These are phyloP conservation scores for Avena eriantha DNA, from an alignment of 176 grass and related monocot genomes.

Conservation along the genomic window DNA sequence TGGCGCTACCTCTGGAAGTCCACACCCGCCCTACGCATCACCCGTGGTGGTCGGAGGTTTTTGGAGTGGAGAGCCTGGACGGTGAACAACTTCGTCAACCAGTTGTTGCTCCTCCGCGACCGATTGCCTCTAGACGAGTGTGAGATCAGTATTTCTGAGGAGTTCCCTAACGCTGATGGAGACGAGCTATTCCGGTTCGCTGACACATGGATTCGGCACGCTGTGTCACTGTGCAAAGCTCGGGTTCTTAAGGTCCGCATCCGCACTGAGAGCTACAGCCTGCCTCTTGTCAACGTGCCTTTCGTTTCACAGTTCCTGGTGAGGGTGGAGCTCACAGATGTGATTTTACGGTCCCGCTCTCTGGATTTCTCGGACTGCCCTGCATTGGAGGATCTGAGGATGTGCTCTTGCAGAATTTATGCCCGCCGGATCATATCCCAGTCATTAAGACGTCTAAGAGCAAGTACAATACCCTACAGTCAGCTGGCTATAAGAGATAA, in stretches of 20 bases:
- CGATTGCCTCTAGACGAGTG: background rate
- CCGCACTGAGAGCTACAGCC: background rate
- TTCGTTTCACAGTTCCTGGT: background rate
- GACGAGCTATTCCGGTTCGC: background rate
- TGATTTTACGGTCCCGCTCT: background rate
- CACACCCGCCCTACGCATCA: background rate
- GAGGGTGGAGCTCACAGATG: background rate
- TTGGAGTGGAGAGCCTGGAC: background rate
- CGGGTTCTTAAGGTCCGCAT: background rate
- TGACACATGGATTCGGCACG: background rate
- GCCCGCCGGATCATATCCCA: background rate
- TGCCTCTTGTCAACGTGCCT: background rate
- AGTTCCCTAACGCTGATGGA: background rate
- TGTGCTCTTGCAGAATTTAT: background rate
- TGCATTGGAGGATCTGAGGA: background rate
- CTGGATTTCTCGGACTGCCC: constrained; percentile 26
- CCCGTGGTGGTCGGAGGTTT: background rate
- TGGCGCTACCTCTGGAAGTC: constrained; percentile 27
- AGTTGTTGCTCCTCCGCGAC: constrained; percentile 10
- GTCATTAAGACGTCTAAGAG: background rate
- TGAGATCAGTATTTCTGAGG: background rate
- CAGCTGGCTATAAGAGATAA: too few species aligned
- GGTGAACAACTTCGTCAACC: constrained; percentile 16
- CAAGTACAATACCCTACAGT: too few species aligned
- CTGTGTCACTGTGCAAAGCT: background rate